Evolutionary conservation across 768 basidiomycete genomes (phyloP).

Genomic region (Gloeostereum incarnatum): DNA sequence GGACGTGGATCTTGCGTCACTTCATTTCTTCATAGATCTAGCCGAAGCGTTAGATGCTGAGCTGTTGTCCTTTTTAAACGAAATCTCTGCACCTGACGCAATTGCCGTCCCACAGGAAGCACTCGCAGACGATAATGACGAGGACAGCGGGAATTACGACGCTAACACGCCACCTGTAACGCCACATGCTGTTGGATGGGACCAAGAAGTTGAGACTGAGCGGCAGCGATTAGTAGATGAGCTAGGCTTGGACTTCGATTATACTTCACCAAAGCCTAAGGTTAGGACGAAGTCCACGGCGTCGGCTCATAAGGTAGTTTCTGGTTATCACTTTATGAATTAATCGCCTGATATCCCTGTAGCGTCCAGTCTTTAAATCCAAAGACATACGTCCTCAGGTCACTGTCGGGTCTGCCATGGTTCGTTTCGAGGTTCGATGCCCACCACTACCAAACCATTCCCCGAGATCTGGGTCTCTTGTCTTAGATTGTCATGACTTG

Average conservation of each 20-base stretch:
- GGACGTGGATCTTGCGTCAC: constrained; percentile 40
- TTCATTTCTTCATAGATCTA: constrained; percentile 76
- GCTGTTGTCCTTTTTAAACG: constrained; percentile 40
- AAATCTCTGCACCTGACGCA: constrained; percentile 15
- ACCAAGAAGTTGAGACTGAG: constrained; percentile 22
- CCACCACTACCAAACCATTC: constrained; percentile 39
- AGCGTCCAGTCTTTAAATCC: constrained; percentile 4
- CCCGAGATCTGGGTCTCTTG: constrained; percentile 59
- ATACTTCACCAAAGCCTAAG: constrained; percentile 17
- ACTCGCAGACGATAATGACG: constrained; percentile 8
- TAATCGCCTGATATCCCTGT: constrained; percentile 3
- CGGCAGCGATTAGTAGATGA: constrained; percentile 45
- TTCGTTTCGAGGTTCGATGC: constrained; percentile 63
- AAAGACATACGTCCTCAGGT: constrained; percentile 13
- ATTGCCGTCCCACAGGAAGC: neutral
- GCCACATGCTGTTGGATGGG: constrained; percentile 15
- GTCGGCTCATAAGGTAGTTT: neutral
- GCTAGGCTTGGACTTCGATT: constrained; percentile 43
- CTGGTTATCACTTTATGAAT: neutral
- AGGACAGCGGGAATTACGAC: constrained; percentile 16
- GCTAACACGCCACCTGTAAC: constrained; percentile 30
- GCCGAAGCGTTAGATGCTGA: constrained; percentile 27
- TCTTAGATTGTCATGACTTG: constrained; percentile 55
- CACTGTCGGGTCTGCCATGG: constrained; percentile 35
- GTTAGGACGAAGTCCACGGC: neutral